Evolutionary conservation across 108 stramenopile species (phyloP), one percentile per base, ranked within the genome.

Genomic region (Skeletonema potamos): DNA sequence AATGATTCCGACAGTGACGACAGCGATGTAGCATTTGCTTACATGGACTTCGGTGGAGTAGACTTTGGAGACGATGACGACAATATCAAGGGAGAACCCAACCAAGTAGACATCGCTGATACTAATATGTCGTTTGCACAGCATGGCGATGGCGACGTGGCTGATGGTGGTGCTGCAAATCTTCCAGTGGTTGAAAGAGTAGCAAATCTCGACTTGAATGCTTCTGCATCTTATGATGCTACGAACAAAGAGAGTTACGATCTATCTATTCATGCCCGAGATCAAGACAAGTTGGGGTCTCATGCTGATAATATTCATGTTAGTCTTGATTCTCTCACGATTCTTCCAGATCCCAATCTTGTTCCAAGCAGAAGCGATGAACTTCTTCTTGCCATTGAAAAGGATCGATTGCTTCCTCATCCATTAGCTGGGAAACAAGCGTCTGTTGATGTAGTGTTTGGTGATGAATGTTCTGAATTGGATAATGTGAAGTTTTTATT

Each of bases 11-110:
- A 69, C 43, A 69, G 63, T 39, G 80, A 76, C 34, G 81, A 86
- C 33, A 46, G 64, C 48, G 87, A 77, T 74, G 46, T 90, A 27
- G 89, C 68, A 34, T 90, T 92, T 68, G 81, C 85, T 9, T 44
- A 30, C 28, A 37, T 92, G 58, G 84, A 92, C 64, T 82, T 90
- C 41, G 28, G 71, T 41, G 92, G 89, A 6, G 92, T 92, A 4
- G 72, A 92, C 56, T 92, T 92, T 84, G 87, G 77, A 66, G 85
- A 66, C 2, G 72, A 68, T 27, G 54, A 58, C 5, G 81, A 24
- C 0, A 39, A 57, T 26, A 65, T 29, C 26, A 30, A 29, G 9
- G 71, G 20, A n/a, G 74, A 37, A 51, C 17, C 20, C 2, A 56
- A 69, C 48, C 20, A 24, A 27, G 29, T n/a, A 13, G 12, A 34